Percentiles rank a stretch among this genome's conserved stretches.
phyloP scores from a whole-genome alignment of 2,329 filamentous ascomycete species.

The Harringtonia aguacate region DNA sequence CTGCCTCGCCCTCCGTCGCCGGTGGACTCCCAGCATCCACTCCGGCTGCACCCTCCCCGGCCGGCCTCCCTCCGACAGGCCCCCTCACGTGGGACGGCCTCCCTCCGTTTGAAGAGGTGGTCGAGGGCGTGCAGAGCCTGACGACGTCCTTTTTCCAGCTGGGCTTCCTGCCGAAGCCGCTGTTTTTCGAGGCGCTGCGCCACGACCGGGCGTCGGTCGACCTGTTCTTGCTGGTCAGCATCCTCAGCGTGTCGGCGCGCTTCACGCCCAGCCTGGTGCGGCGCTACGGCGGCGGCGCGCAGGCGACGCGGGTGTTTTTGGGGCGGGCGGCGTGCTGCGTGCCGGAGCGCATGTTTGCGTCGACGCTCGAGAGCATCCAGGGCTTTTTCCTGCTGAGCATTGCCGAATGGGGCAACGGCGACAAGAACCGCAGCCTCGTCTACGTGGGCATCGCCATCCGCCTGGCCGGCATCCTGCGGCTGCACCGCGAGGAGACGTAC shows the following conservation, averaged over 20 bases:
- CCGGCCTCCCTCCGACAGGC: neutral
- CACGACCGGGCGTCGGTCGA: constrained; percentile 9
- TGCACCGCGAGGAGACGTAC: constrained; percentile 46
- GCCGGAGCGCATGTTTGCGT: constrained; percentile 15
- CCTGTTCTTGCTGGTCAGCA: constrained; percentile 12
- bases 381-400: constrained; percentile 19
- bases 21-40: too few relatives aligned
- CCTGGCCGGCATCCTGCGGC: constrained; percentile 39
- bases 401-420: constrained; percentile 22
- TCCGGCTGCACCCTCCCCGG: too few relatives aligned
- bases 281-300: constrained; percentile 13
- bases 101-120: constrained; percentile 11
- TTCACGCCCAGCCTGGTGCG: constrained; percentile 5
- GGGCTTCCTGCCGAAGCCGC: constrained; percentile 17
- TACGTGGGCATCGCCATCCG: constrained; percentile 11
- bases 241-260: constrained; percentile 5
- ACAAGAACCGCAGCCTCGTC: constrained; percentile 18
- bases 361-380: constrained; percentile 17
- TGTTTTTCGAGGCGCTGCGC: constrained; percentile 17
- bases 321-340: constrained; percentile 10
- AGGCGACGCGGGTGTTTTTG: constrained; percentile 13
- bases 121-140: constrained; percentile 16
- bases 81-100: neutral
- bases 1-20: too few relatives aligned
- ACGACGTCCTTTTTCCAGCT: constrained; percentile 18